Conservation (phyloP, 768 basidiomycete species). For the Termitomyces sp. region DNA sequence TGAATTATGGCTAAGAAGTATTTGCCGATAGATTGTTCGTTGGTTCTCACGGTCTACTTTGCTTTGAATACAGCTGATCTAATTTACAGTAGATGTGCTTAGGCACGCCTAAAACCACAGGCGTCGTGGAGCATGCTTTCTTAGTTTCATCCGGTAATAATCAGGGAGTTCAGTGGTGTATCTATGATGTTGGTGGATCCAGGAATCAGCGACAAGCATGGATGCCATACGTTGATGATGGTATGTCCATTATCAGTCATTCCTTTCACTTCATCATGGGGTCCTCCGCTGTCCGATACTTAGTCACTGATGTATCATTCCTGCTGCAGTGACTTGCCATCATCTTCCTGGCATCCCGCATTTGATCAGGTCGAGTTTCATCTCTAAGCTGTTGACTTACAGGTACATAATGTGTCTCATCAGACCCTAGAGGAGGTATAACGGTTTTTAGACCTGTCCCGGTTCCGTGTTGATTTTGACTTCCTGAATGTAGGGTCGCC, state of each 20-base stretch:
- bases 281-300: neutral
- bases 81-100: slow-evolving; percentile 63
- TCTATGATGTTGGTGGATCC: slow-evolving; percentile 85
- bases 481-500: slow-evolving; percentile 51
- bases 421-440: slow-evolving; percentile 69
- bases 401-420: slow-evolving; percentile 11
- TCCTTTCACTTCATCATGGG: neutral
- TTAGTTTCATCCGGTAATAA: slow-evolving; percentile 56
- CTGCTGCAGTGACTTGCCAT: slow-evolving; percentile 73
- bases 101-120: slow-evolving; percentile 79
- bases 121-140: slow-evolving; percentile 79
- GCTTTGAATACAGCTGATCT: slow-evolving; percentile 16
- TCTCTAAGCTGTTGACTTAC: slow-evolving; percentile 11
- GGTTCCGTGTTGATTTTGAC: slow-evolving; percentile 11
- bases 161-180: slow-evolving; percentile 69
- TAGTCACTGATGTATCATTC: slow-evolving; percentile 9
- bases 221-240: slow-evolving; percentile 88
- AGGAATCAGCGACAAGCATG: slow-evolving; percentile 81
- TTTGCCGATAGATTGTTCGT: slow-evolving; percentile 73
- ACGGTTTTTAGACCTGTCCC: slow-evolving; percentile 13
- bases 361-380: slow-evolving; percentile 62
- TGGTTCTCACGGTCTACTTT: slow-evolving; percentile 16
- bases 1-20: slow-evolving; percentile 81
- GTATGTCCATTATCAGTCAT: slow-evolving; percentile 37
- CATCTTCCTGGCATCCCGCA: slow-evolving; percentile 85